A percentile compares a stretch with the other conserved stretches of the same genome.
Conservation (phyloP, 345 rosid genomes). For the Eucalyptus cloeziana region DNA sequence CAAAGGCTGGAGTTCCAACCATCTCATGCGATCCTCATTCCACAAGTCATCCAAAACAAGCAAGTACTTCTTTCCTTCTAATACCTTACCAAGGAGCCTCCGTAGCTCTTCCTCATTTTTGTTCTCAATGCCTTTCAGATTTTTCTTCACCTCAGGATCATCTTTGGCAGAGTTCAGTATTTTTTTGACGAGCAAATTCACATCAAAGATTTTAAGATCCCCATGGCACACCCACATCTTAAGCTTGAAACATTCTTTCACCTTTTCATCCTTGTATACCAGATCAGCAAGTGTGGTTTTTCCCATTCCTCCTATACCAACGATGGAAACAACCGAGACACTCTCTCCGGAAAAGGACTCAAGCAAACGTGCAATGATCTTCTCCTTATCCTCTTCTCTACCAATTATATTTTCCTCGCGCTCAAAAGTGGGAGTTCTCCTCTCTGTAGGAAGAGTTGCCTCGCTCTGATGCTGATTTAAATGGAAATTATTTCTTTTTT, state of each 20-base stretch:
- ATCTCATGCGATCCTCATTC: slow-evolving; percentile 5
- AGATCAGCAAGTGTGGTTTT: slow-evolving; percentile 22
- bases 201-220: not conserved
- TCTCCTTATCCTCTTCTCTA: accelerated
- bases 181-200: accelerated
- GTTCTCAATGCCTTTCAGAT: not conserved
- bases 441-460: not conserved
- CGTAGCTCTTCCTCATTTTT: not conserved
- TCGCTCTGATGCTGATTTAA: accelerated
- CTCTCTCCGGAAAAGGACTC: not conserved
- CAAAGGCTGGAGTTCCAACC: slow-evolving; percentile 14
- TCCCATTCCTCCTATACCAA: not conserved
- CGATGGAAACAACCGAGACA: not conserved
- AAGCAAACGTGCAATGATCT: accelerated
- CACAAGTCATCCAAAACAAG: not conserved
- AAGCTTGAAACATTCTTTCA: not conserved
- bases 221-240: slow-evolving; percentile 13
- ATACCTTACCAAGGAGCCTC: not conserved
- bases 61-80: not conserved
- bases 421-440: not conserved
- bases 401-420: not conserved
- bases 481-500: accelerated
- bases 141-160: not conserved
- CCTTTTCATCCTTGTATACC: slow-evolving; percentile 3
- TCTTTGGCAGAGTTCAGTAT: not conserved